Evolutionary conservation across 176 grass and related monocot species (phyloP).

Genomic region (Poa annua): DNA sequence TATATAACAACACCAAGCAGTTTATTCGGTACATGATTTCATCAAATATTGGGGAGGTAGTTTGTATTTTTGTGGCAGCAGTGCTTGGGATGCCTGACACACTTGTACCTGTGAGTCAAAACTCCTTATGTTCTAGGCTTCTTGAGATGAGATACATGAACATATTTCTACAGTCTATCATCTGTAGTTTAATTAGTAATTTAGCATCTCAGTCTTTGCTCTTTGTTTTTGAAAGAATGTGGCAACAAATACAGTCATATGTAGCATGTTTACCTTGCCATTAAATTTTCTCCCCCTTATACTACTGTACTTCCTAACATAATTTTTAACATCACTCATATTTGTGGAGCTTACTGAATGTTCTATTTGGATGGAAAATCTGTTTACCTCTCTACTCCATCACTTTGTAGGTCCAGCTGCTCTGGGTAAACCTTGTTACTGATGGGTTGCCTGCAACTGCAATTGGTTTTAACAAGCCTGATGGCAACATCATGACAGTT

Average conservation of each 20-base stretch:
- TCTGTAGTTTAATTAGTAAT: background rate
- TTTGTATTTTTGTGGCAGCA: slow-evolving; percentile 98
- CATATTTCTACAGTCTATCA: slow-evolving; percentile 21
- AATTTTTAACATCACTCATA: slow-evolving; percentile 2
- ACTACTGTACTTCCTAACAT: slow-evolving; percentile 8
- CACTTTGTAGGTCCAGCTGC: slow-evolving; percentile 82
- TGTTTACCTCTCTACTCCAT: slow-evolving; percentile 20
- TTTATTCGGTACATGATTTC: slow-evolving; percentile 99
- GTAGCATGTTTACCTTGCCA: slow-evolving; percentile 2
- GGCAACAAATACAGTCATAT: background rate
- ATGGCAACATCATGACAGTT: slow-evolving; percentile 85
- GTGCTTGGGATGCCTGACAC: slow-evolving; percentile 98
- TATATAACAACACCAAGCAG: slow-evolving; percentile 99
- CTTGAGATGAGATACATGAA: slow-evolving; percentile 7
- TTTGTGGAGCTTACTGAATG: background rate
- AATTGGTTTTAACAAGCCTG: slow-evolving; percentile 98
- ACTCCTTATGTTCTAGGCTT: background rate
- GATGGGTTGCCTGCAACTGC: slow-evolving; percentile 97
- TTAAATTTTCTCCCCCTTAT: background rate
- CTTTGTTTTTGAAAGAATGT: background rate
- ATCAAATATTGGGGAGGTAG: slow-evolving; percentile 98
- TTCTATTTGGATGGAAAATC: slow-evolving; percentile 15
- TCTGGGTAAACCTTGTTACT: slow-evolving; percentile 99
- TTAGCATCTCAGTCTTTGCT: background rate
- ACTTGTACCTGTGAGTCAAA: slow-evolving; percentile 83